A percentile compares a stretch with the other conserved stretches of the same genome.
phyloP scores from a whole-genome alignment of 768 basidiomycete species.

The Hypholoma fasciculare region DNA sequence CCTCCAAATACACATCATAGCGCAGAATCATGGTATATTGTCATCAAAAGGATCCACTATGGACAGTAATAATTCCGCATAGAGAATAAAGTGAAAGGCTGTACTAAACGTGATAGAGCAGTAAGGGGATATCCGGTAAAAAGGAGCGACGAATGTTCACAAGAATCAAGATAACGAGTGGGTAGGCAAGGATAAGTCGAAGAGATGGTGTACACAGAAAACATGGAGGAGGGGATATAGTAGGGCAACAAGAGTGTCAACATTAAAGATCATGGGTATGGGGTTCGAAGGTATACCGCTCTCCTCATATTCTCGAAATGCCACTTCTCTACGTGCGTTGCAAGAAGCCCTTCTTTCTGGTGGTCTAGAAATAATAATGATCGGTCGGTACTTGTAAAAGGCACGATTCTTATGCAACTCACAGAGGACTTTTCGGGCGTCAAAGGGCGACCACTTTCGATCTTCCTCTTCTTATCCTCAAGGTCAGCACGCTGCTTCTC shows the following conservation, averaged over 20 bases:
- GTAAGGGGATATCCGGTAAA: conserved; percentile 53
- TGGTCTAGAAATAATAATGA: conserved; percentile 37
- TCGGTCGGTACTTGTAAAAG: conserved; percentile 12
- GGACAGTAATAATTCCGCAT: conserved; percentile 39
- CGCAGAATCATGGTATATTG: conserved; percentile 47
- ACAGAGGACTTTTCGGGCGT: conserved; percentile 93
- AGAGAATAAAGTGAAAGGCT: conserved; percentile 42
- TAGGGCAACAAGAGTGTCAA: conserved; percentile 24
- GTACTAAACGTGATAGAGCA: conserved; percentile 51
- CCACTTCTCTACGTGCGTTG: conserved; percentile 46
- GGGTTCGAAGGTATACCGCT: conserved; percentile 22
- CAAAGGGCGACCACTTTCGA: conserved; percentile 92
- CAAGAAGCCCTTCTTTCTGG: conserved; percentile 77
- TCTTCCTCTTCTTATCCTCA: conserved; percentile 97
- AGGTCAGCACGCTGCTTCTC: conserved; percentile 95
- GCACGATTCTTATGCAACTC: conserved; percentile 31
- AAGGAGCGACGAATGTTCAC: conserved; percentile 62
- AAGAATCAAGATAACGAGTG: conserved; percentile 49
- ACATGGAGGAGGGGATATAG: conserved; percentile 20
- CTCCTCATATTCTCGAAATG: conserved; percentile 25
- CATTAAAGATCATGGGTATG: conserved; percentile 25
- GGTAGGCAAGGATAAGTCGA: conserved; percentile 35
- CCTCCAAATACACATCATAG: not conserved
- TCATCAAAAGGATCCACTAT: conserved; percentile 36
- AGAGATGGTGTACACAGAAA: conserved; percentile 41